phyloP scores from a whole-genome alignment of 1,284 basidiomycete species.

The Austropuccinia psidii region DNA sequence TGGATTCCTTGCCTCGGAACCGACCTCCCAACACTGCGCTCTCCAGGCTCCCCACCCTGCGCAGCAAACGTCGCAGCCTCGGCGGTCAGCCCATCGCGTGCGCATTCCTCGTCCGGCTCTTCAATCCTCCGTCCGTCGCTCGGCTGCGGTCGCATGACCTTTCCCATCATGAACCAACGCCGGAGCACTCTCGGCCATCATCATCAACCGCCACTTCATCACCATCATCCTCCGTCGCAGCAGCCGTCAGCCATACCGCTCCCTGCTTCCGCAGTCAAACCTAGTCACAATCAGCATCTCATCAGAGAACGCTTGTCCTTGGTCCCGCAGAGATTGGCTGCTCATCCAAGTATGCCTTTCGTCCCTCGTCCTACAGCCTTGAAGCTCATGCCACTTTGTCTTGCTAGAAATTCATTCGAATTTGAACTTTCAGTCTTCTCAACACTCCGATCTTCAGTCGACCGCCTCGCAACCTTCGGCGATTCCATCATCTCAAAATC shows the following conservation, averaged over 20 bases:
- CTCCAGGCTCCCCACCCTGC: too few relatives aligned
- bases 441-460: not conserved
- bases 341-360: not conserved
- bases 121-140: slow-evolving; percentile 41
- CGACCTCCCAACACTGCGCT: too few relatives aligned
- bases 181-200: too few relatives aligned
- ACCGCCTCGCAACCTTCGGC: not conserved
- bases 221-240: too few relatives aligned
- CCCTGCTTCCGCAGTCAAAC: slow-evolving; percentile 17
- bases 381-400: too few relatives aligned
- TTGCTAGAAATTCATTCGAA: not conserved
- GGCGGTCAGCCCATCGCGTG: too few relatives aligned
- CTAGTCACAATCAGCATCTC: not conserved
- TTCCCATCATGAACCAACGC: too few relatives aligned
- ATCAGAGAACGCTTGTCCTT: slow-evolving; percentile 15
- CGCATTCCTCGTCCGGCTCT: slow-evolving; percentile 39
- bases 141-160: slow-evolving; percentile 47
- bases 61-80: too few relatives aligned
- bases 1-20: too few relatives aligned
- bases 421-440: slow-evolving; percentile 16
- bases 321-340: slow-evolving; percentile 22
- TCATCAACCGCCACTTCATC: too few relatives aligned
- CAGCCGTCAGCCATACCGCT: too few relatives aligned
- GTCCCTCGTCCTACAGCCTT: not conserved
- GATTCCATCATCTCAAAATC: not conserved